These are phyloP conservation scores for Wickerhamiella lipophila DNA, from an alignment of 805 yeast species.

Conservation along the genomic window DNA sequence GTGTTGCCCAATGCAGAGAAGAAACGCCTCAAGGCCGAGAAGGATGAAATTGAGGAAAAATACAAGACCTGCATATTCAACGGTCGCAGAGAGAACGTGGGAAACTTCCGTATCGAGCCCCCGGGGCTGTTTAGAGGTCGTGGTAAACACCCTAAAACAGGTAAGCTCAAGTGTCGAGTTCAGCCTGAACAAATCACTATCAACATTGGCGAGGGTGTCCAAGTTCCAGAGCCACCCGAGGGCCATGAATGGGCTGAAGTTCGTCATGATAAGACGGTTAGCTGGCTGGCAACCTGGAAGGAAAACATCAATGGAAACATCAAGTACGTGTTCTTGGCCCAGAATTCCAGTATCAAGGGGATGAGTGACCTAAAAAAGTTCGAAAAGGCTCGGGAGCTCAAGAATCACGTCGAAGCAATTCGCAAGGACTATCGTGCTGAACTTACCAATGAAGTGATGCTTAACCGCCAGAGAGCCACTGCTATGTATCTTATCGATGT, in stretches of 20 bases:
- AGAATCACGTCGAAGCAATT: slow-evolving; percentile 55
- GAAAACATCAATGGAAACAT: slow-evolving; percentile 75
- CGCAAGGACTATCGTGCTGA: slow-evolving; percentile 60
- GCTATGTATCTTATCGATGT: slow-evolving; percentile 88
- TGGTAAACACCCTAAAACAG: slow-evolving; percentile 95
- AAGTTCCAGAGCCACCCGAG: slow-evolving; percentile 67
- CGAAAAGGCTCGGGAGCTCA: slow-evolving; percentile 82
- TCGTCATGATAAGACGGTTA: slow-evolving; percentile 74
- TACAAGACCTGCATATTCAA: slow-evolving; percentile 68
- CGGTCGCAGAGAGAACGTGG: slow-evolving; percentile 84
- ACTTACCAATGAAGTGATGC: slow-evolving; percentile 64
- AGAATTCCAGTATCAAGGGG: slow-evolving; percentile 82
- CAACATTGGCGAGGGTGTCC: slow-evolving; percentile 60
- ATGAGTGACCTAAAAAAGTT: slow-evolving; percentile 82
- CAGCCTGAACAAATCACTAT: slow-evolving; percentile 79
- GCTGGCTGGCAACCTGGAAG: slow-evolving; percentile 96
- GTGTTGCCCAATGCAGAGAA: slow-evolving; percentile 58
- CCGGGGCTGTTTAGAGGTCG: slow-evolving; percentile 94
- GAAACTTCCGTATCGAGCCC: slow-evolving; percentile 89
- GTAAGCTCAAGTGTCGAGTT: slow-evolving; percentile 76
- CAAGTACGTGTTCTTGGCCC: slow-evolving; percentile 86
- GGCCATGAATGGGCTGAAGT: slow-evolving; percentile 85
- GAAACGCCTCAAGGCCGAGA: slow-evolving; percentile 56
- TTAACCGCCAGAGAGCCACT: slow-evolving; percentile 81
- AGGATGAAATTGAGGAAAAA: slow-evolving; percentile 64